Evolutionary conservation across 345 rosid species (phyloP).

Genomic region (Lumnitzera racemosa): DNA sequence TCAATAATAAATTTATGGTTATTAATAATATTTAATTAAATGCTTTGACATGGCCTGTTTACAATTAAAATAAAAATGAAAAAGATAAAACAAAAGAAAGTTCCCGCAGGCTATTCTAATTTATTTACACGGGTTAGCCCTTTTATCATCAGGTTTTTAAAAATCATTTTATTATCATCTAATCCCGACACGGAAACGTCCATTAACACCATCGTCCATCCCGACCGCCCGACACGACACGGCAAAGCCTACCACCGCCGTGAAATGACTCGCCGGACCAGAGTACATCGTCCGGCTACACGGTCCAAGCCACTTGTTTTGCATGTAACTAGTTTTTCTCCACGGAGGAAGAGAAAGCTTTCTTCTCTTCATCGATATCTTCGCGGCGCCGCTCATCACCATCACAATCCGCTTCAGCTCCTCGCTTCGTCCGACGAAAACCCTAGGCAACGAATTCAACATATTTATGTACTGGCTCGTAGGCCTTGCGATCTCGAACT

Average conservation of each 20-base stretch:
- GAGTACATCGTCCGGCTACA: slow-evolving; percentile 43
- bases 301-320: slow-evolving; percentile 64
- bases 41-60: too few species aligned
- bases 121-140: too few species aligned
- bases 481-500: slow-evolving; percentile 71
- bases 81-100: too few species aligned
- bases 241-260: slow-evolving; percentile 6
- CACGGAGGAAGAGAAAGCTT: slow-evolving; percentile 64
- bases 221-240: slow-evolving; percentile 54
- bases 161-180: slow-evolving; percentile 16
- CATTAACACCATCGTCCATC: slow-evolving; percentile 40
- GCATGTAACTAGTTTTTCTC: slow-evolving; percentile 78
- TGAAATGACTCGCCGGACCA: slow-evolving; percentile 5
- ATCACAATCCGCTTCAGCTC: slow-evolving; percentile 47
- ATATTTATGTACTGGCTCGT: slow-evolving; percentile 37
- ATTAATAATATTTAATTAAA: too few species aligned
- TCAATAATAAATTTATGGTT: too few species aligned
- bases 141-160: neutral
- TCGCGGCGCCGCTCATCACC: slow-evolving; percentile 45
- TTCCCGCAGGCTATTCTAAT: too few species aligned
- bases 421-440: slow-evolving; percentile 45
- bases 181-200: slow-evolving; percentile 40
- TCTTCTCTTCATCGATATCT: slow-evolving; percentile 40
- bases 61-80: too few species aligned
- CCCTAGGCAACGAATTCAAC: slow-evolving; percentile 32